Evolutionary conservation across 768 basidiomycete genomes (phyloP), one percentile per base, ranked within the genome.

Genomic region (Trametes elegans): DNA sequence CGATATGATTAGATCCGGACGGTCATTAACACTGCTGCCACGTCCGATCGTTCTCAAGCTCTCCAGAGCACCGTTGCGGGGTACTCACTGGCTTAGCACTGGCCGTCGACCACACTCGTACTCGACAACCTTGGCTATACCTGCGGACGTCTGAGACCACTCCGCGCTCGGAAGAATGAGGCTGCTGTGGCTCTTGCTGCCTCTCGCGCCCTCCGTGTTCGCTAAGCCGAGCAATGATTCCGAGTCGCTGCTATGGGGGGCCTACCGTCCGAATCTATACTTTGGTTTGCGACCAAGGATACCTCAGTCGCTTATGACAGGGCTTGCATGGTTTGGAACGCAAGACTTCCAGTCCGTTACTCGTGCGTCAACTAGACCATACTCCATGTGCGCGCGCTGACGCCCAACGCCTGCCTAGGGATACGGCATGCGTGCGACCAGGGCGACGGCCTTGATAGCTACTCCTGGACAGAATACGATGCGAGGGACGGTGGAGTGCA

Each of bases 271-370:
- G 0, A 91, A 93, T 64, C 79, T 97, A n/a, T 98, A 98, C 73
- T 96, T 97, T 71, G 95, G 95, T 18, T 76, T 97, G 40, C 76
- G 91, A 44, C 91, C 95, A 11, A 79, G 87, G 39, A 73, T 92
- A 59, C 93, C 94, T 0, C 83, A 90, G 63, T 92, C 90, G n/a
- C 78, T 98, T 24, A 81, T 94, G 84, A 92, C 90, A 2, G 95
- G 95, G 11, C 80, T 98, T 29, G 82, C 96, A 71, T 98, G 95
- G 95, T 93, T 91, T 68, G 91, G 94, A 27, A 86, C 90, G 7
- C 85, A 91, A 34, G 81, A 96, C 71, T 97, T 83, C 66, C 77
- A 85, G 65, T 87, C 90, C 59, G 71, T 84, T 53, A 67, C 72
- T 57, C 78, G 88, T 86, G 57, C 69, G 87, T 74, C 18, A 11